Conservation (phyloP, 2,329 filamentous ascomycete genomes). For the Hyphodiscus sp. region DNA sequence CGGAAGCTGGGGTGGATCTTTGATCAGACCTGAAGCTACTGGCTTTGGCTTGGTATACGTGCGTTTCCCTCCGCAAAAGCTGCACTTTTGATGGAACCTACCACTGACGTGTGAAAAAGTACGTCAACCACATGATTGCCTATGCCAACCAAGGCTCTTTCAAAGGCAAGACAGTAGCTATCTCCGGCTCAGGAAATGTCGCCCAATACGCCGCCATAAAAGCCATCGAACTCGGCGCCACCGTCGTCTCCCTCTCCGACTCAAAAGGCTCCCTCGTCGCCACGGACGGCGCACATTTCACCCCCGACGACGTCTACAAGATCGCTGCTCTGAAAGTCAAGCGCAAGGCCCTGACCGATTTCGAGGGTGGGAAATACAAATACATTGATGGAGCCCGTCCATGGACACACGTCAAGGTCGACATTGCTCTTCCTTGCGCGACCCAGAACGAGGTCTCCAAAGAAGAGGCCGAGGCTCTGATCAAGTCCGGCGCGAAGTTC, state of each 20-base stretch:
- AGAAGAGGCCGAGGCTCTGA: slow-evolving; percentile 80
- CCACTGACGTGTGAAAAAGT: slow-evolving; percentile 36
- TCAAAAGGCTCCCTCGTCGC: slow-evolving; percentile 79
- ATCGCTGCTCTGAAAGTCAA: slow-evolving; percentile 84
- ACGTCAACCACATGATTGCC: slow-evolving; percentile 91
- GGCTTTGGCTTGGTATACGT: slow-evolving; percentile 93
- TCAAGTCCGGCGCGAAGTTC: slow-evolving; percentile 71
- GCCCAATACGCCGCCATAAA: slow-evolving; percentile 97
- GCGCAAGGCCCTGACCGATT: slow-evolving; percentile 72
- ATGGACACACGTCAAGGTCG: slow-evolving; percentile 86
- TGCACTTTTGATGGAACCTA: too few relatives aligned
- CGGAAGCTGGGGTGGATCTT: slow-evolving; percentile 80
- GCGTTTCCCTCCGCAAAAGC: slow-evolving; percentile 27
- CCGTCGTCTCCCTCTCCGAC: slow-evolving; percentile 89
- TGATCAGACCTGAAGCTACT: slow-evolving; percentile 95
- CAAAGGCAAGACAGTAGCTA: slow-evolving; percentile 85
- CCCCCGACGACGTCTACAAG: slow-evolving; percentile 67
- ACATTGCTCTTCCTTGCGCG: slow-evolving; percentile 85
- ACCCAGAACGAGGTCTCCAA: slow-evolving; percentile 96
- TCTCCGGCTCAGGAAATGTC: slow-evolving; percentile 96
- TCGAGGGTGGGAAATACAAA: slow-evolving; percentile 64
- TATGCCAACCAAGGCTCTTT: slow-evolving; percentile 83
- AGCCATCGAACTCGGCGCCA: slow-evolving; percentile 90
- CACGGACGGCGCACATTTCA: slow-evolving; percentile 64
- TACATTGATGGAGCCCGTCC: slow-evolving; percentile 85